These are phyloP conservation scores for Gentiana macrophylla DNA, from an alignment of 257 asterid genomes.

Conservation along the genomic window DNA sequence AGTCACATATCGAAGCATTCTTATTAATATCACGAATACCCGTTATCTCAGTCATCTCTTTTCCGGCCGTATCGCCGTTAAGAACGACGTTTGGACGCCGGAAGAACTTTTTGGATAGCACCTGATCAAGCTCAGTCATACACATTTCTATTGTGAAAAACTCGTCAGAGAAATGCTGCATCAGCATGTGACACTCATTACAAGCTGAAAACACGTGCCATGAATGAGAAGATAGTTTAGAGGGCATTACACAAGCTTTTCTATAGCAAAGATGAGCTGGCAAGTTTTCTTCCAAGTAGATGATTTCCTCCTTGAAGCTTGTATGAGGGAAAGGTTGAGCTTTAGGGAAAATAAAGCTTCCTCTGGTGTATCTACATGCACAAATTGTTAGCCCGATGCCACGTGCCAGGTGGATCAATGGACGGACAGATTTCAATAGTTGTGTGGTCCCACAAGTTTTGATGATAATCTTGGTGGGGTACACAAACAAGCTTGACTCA, in stretches of 20 bases:
- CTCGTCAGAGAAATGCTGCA: constrained; percentile 9
- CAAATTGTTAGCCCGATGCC: constrained; percentile 48
- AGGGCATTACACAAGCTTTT: constrained; percentile 55
- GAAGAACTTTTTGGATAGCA: constrained; percentile 51
- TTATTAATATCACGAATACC: constrained; percentile 21
- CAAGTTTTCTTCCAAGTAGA: constrained; percentile 38
- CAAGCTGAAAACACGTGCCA: constrained; percentile 87
- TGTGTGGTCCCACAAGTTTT: constrained; percentile 97
- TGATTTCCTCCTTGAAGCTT: constrained; percentile 62
- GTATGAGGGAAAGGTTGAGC: constrained; percentile 83
- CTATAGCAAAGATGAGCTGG: constrained; percentile 37
- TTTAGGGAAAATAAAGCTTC: constrained; percentile 81
- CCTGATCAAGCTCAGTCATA: constrained; percentile 80
- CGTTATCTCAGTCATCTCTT: constrained; percentile 27
- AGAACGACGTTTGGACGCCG: constrained; percentile 42
- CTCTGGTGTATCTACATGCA: constrained; percentile 87
- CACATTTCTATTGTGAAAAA: constrained; percentile 68
- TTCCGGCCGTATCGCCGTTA: constrained; percentile 58
- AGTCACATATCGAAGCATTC: constrained; percentile 25
- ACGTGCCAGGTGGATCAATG: constrained; percentile 35
- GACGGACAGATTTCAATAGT: constrained; percentile 65
- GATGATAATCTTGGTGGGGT: constrained; percentile 78
- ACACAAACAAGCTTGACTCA: constrained; percentile 76
- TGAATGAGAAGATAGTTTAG: constrained; percentile 45
- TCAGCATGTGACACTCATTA: constrained; percentile 21